Conservation (phyloP, 2,329 filamentous ascomycete species). For the Calonectria leucothoes region DNA sequence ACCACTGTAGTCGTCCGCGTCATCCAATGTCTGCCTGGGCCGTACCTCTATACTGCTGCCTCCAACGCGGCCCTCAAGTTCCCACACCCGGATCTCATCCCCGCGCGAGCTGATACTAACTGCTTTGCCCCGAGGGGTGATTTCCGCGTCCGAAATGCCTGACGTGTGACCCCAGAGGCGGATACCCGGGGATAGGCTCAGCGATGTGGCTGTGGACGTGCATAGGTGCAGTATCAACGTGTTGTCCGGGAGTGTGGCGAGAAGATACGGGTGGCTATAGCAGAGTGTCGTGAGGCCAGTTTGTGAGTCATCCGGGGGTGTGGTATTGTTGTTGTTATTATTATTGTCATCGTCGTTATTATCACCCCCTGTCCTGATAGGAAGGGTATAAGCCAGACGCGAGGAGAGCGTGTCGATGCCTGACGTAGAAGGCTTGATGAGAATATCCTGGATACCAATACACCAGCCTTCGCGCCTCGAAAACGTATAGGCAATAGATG, state of each 20-base stretch:
- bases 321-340: slow-evolving; percentile 2
- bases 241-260: slow-evolving; percentile 88
- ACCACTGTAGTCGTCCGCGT: slow-evolving; percentile 29
- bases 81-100: slow-evolving; percentile 86
- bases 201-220: slow-evolving; percentile 73
- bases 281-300: slow-evolving; percentile 72
- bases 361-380: slow-evolving; percentile 40
- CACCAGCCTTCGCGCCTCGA: slow-evolving; percentile 86
- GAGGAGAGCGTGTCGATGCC: slow-evolving; percentile 50
- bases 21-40: slow-evolving; percentile 47
- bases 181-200: slow-evolving; percentile 79
- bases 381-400: slow-evolving; percentile 50
- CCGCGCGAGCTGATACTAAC: slow-evolving; percentile 89
- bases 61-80: slow-evolving; percentile 78
- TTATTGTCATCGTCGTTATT: background rate
- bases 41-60: slow-evolving; percentile 67
- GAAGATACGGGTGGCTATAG: slow-evolving; percentile 85
- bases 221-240: slow-evolving; percentile 86
- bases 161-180: slow-evolving; percentile 94
- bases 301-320: slow-evolving; percentile 22
- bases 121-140: slow-evolving; percentile 86
- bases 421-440: slow-evolving; percentile 58
- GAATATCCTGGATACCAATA: slow-evolving; percentile 90
- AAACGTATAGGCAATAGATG: slow-evolving; percentile 88
- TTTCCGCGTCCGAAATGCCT: slow-evolving; percentile 85